These are phyloP conservation scores for Tolypocladium guangdongense DNA, from an alignment of 2,329 filamentous ascomycete genomes.

Conservation along the genomic window DNA sequence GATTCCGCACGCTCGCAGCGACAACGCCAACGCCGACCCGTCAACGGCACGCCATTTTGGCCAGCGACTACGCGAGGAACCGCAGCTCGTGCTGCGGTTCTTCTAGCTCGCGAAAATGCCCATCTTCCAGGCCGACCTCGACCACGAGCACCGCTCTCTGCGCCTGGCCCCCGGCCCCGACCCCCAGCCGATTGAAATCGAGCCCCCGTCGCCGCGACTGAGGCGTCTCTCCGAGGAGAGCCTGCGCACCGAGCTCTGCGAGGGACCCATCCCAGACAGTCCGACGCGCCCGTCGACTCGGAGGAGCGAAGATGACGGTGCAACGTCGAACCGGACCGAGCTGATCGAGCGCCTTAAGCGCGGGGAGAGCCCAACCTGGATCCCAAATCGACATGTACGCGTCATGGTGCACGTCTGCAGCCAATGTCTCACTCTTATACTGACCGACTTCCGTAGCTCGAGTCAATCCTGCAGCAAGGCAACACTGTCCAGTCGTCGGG, in stretches of 20 bases:
- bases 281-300: slow-evolving; percentile 17
- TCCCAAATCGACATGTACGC: slow-evolving; percentile 50
- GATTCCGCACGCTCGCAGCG: background rate
- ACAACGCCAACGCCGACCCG: background rate
- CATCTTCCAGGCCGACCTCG: slow-evolving; percentile 44
- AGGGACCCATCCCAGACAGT: slow-evolving; percentile 40
- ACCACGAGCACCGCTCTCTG: slow-evolving; percentile 17
- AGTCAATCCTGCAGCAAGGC: slow-evolving; percentile 21
- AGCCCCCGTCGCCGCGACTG: slow-evolving; percentile 7
- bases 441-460: slow-evolving; percentile 19
- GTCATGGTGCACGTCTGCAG: background rate
- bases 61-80: slow-evolving; percentile 5
- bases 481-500: slow-evolving; percentile 19
- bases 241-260: slow-evolving; percentile 49
- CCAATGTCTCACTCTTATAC: background rate
- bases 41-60: slow-evolving; percentile 4
- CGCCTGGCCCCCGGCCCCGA: slow-evolving; percentile 11
- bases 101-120: slow-evolving; percentile 33
- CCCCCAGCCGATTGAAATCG: slow-evolving; percentile 9
- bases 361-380: slow-evolving; percentile 66
- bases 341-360: slow-evolving; percentile 78
- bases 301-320: slow-evolving; percentile 12
- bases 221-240: slow-evolving; percentile 45
- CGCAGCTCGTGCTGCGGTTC: slow-evolving; percentile 23
- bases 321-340: slow-evolving; percentile 55